A percentile compares a stretch with the other conserved stretches of the same genome.
Conservation (phyloP, 164 flowering plant genomes). For the Euptelea pleiosperma region DNA sequence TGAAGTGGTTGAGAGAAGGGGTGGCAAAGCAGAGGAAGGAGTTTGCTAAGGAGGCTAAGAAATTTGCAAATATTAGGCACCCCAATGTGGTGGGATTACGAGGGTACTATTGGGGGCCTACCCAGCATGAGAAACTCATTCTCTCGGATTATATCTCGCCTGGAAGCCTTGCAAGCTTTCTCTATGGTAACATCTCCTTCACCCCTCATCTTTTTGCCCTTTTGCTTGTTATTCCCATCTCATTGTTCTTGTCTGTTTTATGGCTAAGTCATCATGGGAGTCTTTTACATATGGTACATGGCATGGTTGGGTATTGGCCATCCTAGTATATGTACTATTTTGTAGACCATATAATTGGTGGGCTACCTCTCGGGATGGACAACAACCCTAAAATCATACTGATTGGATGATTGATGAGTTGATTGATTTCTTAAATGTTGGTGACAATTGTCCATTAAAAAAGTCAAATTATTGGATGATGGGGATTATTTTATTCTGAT, state of each 20-base stretch:
- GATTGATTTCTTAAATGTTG: too few relatives aligned
- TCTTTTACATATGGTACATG: background rate
- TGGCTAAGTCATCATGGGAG: background rate
- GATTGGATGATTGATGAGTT: too few relatives aligned
- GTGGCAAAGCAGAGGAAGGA: constrained; percentile 92
- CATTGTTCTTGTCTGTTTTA: background rate
- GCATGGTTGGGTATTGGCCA: too few relatives aligned
- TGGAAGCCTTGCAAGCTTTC: constrained; percentile 93
- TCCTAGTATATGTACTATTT: too few relatives aligned
- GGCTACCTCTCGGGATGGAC: too few relatives aligned
- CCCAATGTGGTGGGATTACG: constrained; percentile 92
- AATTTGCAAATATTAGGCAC: constrained; percentile 87
- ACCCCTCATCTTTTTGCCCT: background rate
- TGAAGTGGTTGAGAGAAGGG: constrained; percentile 98
- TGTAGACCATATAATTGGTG: too few relatives aligned
- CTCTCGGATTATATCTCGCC: constrained; percentile 87
- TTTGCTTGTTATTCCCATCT: background rate
- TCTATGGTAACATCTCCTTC: constrained; percentile 61
- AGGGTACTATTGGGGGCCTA: constrained; percentile 99
- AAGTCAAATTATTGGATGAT: too few relatives aligned
- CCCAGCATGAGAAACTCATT: constrained; percentile 96
- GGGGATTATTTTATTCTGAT: too few relatives aligned
- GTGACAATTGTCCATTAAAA: too few relatives aligned
- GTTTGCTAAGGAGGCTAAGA: constrained; percentile 91
- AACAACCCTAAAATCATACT: too few relatives aligned